Percentiles rank a stretch among this genome's conserved stretches.
Conservation (phyloP, 495 filamentous ascomycete genomes). For the Darksidea phi region DNA sequence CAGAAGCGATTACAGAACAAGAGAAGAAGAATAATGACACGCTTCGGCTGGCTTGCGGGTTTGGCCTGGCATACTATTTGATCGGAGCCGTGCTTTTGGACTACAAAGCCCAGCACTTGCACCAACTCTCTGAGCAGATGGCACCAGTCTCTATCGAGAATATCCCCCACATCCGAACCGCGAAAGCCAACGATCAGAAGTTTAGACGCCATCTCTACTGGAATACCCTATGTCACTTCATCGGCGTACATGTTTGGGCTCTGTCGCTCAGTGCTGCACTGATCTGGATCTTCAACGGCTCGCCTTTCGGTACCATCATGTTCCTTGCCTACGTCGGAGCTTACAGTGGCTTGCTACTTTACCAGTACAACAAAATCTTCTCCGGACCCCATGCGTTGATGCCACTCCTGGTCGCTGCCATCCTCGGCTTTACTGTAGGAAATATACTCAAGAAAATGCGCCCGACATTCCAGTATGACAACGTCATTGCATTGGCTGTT, state of each 20-base stretch:
- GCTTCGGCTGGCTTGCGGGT: constrained; percentile 55
- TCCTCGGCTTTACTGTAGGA: constrained; percentile 52
- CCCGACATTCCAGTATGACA: constrained; percentile 47
- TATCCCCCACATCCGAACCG: constrained; percentile 41
- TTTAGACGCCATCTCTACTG: constrained; percentile 56
- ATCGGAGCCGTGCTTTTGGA: constrained; percentile 60
- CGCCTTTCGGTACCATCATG: constrained; percentile 48
- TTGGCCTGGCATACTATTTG: constrained; percentile 59
- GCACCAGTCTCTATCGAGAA: constrained; percentile 49
- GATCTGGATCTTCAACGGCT: constrained; percentile 55
- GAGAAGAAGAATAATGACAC: constrained; percentile 41
- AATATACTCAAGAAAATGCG: constrained; percentile 30
- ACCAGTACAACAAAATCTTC: constrained; percentile 63
- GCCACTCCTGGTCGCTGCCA: constrained; percentile 49
- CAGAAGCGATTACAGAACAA: too few relatives aligned
- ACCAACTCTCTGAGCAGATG: constrained; percentile 30
- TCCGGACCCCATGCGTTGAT: constrained; percentile 55
- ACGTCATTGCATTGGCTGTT: constrained; percentile 52
- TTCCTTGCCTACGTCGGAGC: constrained; percentile 55
- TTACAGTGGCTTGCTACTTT: constrained; percentile 60
- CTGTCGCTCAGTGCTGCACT: constrained; percentile 52
- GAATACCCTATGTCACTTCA: constrained; percentile 52
- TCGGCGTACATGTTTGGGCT: constrained; percentile 59
- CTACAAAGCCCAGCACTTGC: constrained; percentile 56
- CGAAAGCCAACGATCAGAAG: constrained; percentile 48